Evolutionary conservation across 176 grass and related monocot species (phyloP), one percentile per base, ranked within the genome.

Genomic region (Luzula sylvatica): DNA sequence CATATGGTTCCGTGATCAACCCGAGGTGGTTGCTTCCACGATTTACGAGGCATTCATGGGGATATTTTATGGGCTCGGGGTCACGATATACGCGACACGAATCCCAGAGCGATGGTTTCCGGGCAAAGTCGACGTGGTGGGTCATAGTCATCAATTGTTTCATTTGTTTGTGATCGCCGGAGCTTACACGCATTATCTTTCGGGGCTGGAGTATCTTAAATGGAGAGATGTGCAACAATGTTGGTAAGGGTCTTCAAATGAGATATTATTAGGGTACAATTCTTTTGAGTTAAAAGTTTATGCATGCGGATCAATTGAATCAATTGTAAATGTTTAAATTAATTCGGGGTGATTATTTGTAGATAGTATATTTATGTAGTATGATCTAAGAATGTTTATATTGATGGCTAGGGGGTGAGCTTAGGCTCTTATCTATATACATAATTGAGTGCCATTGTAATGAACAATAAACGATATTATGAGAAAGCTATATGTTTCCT

Each of bases 71-170:
- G 83, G 47, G 26, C 23, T 78, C 20, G 89, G 89, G 19, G 83
- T 72, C 8, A 46, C 29, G 3, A 46, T 95, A 2, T 95, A 95
- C 46, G 80, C 79, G 0, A 20, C 66, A 2, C 65, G 89, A 2
- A 51, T 95, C 6, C 89, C 89, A 0, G 88, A 95, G 76, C 56
- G 88, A 73, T 95, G 88, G 88, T 56, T 76, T 25, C 83, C 88
- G 0, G 88, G 83, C 0, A 42, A 57, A 56, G 87, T 95, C 16
- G 88, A 95, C 50, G 70, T 95, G 7, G 88, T 82, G 21, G 88
- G 88, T 0, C 88, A 95, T 49, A 95, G 89, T 51, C 89, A 95
- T 58, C 89, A 95, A 73, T 46, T 95, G 38, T 95, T 95, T 67
- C 89, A 95, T 32, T 41, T 95, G 22, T 66, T 95, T 8, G 89